Base-by-base conservation (phyloP, 352 stramenopile species). In the Peronospora belbahrii region DNA sequence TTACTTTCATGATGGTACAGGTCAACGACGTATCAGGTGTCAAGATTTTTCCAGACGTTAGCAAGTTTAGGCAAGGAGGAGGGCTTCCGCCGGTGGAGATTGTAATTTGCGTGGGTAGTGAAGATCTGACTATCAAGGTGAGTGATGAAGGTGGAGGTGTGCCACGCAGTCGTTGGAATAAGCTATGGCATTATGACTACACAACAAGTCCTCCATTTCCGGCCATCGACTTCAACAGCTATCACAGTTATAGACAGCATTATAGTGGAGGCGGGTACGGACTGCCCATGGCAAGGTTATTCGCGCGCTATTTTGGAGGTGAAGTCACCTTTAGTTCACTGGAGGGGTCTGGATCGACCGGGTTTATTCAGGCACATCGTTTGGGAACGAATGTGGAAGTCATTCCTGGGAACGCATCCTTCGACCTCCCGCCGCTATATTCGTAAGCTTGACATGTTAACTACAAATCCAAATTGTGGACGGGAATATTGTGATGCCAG, bases 101-200 rank as follows among this genome's bases (percentile, higher is more conserved):
- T 17, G 90, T 99, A 18, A 97, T 99, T 52, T 97, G 93, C 28
- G 95, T 99, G 62, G 95, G 96, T 17, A 87, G 89, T 32, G 88
- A 98, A 50, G 79, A 91, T 50, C 59, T 97, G 14, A 97, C 98
- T 2, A 98, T 99, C 56, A 99, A 99, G 66, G 85, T 99, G 27
- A 94, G 78, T 23, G 97, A 99, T 65, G 94, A 98, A 68, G 97
- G 96, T 17, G 96, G 97, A 33, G 97, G 96, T 37, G 98, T 99
- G 56, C 83, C 85, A 9, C 79, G 97, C 23, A 97, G 83, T 55
- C 88, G 98, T 37, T 97, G 98, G 80, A 83, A 91, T 28, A 94
- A 96, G 47, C 91, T 99, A 54, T 99, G 95, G 93, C 94, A 90
- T 40, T 98, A 98, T 59, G 80, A 98, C 20, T 99, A 98, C 72